Evolutionary conservation across 2,329 filamentous ascomycete species (phyloP), one percentile per base, ranked within the genome.

Genomic region (Purpureocillium lavendulum): DNA sequence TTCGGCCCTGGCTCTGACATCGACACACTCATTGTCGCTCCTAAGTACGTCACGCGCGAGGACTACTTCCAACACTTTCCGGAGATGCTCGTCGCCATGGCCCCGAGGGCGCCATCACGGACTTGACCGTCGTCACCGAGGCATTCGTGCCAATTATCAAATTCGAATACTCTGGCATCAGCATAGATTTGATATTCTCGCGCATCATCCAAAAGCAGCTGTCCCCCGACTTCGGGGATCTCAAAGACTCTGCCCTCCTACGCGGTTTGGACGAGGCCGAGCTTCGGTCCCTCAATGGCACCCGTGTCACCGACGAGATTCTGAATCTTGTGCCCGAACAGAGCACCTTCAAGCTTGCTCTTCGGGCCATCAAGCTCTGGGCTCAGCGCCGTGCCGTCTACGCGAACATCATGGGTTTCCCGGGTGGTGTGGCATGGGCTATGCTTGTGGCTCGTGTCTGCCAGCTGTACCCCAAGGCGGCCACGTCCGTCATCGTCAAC

Each of bases 111-210:
- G 74, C 88, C 43, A 87, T 97, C 51, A 83, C 84, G 44, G 87
- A 94, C 57, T 71, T 96, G 53, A 82, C 86, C 2, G 78, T 84
- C 0, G 92, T 98, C 30, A 82, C 82, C 35, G 90, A 94, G 54
- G 87, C 90, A 4, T 94, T 87, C 55, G 90, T 97, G 7, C 92
- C 92, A 35, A 94, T 98, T 58, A 97, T 98, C 69, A 97, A 96
- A 60, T 86, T 97, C 54, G 87, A 94, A 58, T 87, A 94, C 50
- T 80, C 75, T 38, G 86, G 82, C 36, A 94, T 98, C 58, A 92
- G 87, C 59, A 94, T 98, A 57, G 92, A 98, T 72, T 66, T 98
- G 49, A 94, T 97, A 58, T 88, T 89, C 62, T 84, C 85, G 48
- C 75, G 85, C 40, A 77, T 94, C 49, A 73, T 75, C 15, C 67